Percentiles rank a stretch among this genome's conserved stretches.
Conservation (phyloP, 768 basidiomycete species). For the Exidia glandulosa region DNA sequence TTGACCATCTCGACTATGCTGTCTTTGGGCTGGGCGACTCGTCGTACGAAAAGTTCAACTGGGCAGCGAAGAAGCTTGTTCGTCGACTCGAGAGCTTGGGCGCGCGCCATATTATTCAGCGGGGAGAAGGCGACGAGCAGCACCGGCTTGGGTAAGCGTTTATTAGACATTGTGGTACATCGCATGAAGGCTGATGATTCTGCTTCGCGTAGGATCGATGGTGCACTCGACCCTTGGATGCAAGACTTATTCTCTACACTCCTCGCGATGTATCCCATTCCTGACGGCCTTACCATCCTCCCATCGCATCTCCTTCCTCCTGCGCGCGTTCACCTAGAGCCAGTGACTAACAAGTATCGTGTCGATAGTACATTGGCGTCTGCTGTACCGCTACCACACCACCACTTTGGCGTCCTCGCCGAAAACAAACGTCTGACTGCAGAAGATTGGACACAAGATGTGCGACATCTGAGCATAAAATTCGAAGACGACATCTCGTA, state of each 20-base stretch:
- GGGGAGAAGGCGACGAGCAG: slow-evolving; percentile 83
- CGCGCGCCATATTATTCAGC: slow-evolving; percentile 48
- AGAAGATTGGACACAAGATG: slow-evolving; percentile 86
- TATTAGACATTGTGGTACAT: slow-evolving; percentile 6
- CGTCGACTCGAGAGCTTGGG: slow-evolving; percentile 57
- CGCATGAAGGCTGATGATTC: slow-evolving; percentile 2
- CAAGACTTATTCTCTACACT: slow-evolving; percentile 36
- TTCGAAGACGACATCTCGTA: slow-evolving; percentile 55
- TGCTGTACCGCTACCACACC: no score
- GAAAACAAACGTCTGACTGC: no score
- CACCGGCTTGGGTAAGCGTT: slow-evolving; percentile 65
- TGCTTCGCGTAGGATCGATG: slow-evolving; percentile 45
- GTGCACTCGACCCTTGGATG: slow-evolving; percentile 62
- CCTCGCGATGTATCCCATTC: slow-evolving; percentile 40
- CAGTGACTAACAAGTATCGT: no score
- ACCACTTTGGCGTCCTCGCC: no score
- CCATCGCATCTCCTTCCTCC: slow-evolving; percentile 2
- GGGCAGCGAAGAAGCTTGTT: slow-evolving; percentile 76
- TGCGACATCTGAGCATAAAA: slow-evolving; percentile 75
- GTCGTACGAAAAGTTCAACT: slow-evolving; percentile 82
- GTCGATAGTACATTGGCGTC: no score
- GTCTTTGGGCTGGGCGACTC: slow-evolving; percentile 83
- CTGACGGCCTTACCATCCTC: slow-evolving; percentile 23
- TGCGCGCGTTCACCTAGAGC: background rate
- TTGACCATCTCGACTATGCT: slow-evolving; percentile 66